Evolutionary conservation across 2,329 filamentous ascomycete species (phyloP).

Genomic region (Cladophialophora chaetospira): DNA sequence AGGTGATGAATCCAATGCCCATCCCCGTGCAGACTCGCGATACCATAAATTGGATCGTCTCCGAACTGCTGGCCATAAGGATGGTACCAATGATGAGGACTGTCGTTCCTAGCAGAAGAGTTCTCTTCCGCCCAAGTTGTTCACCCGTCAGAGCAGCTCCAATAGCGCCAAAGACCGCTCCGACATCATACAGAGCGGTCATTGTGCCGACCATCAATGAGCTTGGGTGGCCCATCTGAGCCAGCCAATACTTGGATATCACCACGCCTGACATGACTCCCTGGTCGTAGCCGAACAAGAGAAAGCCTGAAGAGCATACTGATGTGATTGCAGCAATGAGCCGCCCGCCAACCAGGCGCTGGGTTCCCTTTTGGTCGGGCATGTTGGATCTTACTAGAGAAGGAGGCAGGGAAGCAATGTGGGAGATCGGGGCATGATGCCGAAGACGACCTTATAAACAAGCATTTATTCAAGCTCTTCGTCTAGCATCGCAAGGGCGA

Average conservation of each 20-base stretch:
- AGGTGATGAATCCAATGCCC: conserved; percentile 8
- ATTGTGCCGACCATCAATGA: conserved; percentile 22
- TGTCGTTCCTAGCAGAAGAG: conserved; percentile 59
- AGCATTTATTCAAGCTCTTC: background rate
- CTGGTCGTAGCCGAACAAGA: conserved; percentile 34
- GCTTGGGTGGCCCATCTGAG: conserved; percentile 52
- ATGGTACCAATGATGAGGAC: conserved; percentile 50
- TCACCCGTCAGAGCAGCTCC: conserved; percentile 51
- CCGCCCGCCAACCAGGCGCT: conserved; percentile 1
- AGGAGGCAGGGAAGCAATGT: background rate
- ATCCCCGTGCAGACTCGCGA: conserved; percentile 17
- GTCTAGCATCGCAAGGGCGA: conserved; percentile 6
- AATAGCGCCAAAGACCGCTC: conserved; percentile 54
- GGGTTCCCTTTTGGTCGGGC: background rate
- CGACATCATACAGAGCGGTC: conserved; percentile 49
- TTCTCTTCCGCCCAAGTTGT: conserved; percentile 42
- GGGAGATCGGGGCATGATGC: background rate
- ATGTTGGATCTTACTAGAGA: background rate
- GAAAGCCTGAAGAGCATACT: conserved; percentile 23
- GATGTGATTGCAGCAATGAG: conserved; percentile 15
- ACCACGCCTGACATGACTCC: conserved; percentile 74
- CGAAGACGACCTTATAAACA: background rate
- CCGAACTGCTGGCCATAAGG: conserved; percentile 38
- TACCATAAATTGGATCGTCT: conserved; percentile 27
- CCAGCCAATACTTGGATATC: conserved; percentile 64